Base-by-base conservation (phyloP, 306 rosid species). In the Vicia villosa region DNA sequence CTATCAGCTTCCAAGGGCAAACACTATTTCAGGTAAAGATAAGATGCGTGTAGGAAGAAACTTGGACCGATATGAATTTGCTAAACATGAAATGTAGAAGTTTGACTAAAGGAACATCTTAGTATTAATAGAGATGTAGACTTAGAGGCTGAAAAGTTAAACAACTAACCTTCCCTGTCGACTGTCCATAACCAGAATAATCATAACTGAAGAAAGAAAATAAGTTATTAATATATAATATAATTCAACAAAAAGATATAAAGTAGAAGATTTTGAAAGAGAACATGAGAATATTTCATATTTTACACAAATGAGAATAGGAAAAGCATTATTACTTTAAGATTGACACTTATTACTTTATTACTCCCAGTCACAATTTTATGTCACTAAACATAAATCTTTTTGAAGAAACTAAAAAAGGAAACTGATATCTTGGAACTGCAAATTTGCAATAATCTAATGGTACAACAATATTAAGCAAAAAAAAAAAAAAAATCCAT, bases 171-270 rank as follows among this genome's bases (percentile, higher is more conserved):
- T 92, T 92, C 81, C 98, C 98, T 51, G 96, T 86, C 38, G 98
- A 89, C 80, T 85, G 96, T 83, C 98, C 98, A 77, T 92, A 92
- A 51, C 98, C 98, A 70, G 98, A 92, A 81, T 92, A 92, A 81
- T 92, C 98, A 15, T 92, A 92, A 74, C 98, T 92, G 86, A 74
- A 80, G 9, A 63, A 76, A 73, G 58, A 70, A 79, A 36, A 43
- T 32, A 49, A 10, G 52, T 30, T 34, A 58, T 30, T 34, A 58
- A 70, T 77, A 22, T 74, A 22, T 36, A 41, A 64, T 22, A 43
- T 49, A 58, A 64, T 22, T 58, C 62, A 70, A 36, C n/a, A 3
- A 50, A 50, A 54, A 15, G 8, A 68, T 22, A 70, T 45, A 14
- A 41, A 1, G 36, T 28, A 30, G 19, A 34, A 66, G 17, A 19